Evolutionary conservation across 768 basidiomycete species (phyloP), one percentile per base, ranked within the genome.

Genomic region (Rhizopogon vulgaris): DNA sequence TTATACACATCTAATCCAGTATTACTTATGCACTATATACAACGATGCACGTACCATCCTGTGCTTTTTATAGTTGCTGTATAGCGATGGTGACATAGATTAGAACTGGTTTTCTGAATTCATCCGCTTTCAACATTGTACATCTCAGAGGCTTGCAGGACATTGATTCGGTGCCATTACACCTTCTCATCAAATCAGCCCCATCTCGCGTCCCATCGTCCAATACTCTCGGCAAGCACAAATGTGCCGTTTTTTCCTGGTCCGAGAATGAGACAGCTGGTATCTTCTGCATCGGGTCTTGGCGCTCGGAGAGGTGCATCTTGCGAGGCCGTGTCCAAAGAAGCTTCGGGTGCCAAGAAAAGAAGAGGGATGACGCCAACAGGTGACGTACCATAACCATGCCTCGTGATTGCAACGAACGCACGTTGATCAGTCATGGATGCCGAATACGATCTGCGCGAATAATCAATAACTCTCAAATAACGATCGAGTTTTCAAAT

Each of bases 261-360:
- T 41, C 65, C 61, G 10, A 78, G 49, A 41, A 81, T 56, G 37
- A 82, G 49, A 57, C 69, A 73, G 66, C 74, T 73, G 1, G 77
- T 78, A 54, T 84, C 81, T 48, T 83, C 82, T 2, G 76, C 78
- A 38, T 82, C 74, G 10, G 48, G 57, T 25, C 74, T 67, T 3
- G 82, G 77, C 4, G 76, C 60, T 37, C 79, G 70, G 4, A 64
- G 50, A 0, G 75, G 73, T 0, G 62, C 58, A 27, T 71, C 65
- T 25, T 64, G 61, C 22, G 22, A 22, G 0, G 41, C 17, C 17
- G 17, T 34, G 1, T 56, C 40, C 22, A 54, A 60, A 5, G 51
- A 49, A 28, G 50, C 47, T 11, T 47, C 42, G 8, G 52, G 41
- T 41, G 55, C 53, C 27, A 60, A 40, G 7, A 57, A n/a, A 39